These are phyloP conservation scores for Citrus australasica DNA, from an alignment of 345 rosid genomes.

Conservation along the genomic window DNA sequence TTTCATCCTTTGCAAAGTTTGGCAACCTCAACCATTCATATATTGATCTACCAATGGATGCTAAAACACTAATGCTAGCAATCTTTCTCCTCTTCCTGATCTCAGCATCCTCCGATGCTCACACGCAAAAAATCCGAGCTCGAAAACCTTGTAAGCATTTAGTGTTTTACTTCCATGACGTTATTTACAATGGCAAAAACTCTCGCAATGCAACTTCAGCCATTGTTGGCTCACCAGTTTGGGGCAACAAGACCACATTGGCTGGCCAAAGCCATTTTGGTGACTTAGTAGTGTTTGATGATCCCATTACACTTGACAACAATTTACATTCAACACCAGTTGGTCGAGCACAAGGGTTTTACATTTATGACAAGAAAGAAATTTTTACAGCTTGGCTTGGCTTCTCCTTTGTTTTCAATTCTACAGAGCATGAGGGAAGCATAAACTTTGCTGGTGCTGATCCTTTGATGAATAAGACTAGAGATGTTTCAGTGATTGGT, in stretches of 20 bases:
- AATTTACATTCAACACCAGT: constrained; percentile 39
- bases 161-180: constrained; percentile 45
- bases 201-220: constrained; percentile 42
- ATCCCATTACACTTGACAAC: constrained; percentile 52
- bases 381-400: constrained; percentile 52
- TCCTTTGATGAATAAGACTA: constrained; percentile 37
- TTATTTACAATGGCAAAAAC: constrained; percentile 49
- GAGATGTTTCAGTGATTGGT: constrained; percentile 50
- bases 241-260: constrained; percentile 34
- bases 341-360: constrained; percentile 55
- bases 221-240: constrained; percentile 36
- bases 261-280: constrained; percentile 39
- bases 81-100: background rate
- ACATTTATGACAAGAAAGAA: constrained; percentile 39
- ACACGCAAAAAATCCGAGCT: background rate
- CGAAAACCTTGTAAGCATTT: constrained; percentile 35
- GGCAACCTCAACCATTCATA: background rate
- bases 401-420: constrained; percentile 38
- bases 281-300: constrained; percentile 42
- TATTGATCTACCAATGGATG: background rate
- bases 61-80: background rate
- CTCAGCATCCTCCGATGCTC: background rate
- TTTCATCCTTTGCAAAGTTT: background rate
- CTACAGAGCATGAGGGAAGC: constrained; percentile 34
- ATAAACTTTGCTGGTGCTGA: constrained; percentile 48